Base-by-base conservation (phyloP, 2,329 filamentous ascomycete species). In the Ascochyta lentis region DNA sequence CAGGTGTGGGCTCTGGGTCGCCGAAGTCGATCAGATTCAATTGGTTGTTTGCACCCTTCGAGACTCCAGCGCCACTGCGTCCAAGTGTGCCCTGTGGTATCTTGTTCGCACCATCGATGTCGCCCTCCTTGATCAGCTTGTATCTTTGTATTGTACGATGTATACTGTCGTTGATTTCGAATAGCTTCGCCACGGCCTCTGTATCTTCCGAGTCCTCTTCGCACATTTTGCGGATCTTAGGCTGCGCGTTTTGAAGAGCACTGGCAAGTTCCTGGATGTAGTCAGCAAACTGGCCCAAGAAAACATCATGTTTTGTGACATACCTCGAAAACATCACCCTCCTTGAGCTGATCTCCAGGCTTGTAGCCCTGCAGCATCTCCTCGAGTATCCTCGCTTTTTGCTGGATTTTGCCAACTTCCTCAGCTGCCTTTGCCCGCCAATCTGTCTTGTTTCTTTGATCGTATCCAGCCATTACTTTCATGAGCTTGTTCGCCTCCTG, bases 221-320 rank as follows among this genome's bases (percentile, higher is more conserved):
- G 71, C 94, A 98, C 94, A 99, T 99, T 79, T 92, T 97, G 74
- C 98, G 94, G 63, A 99, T 98, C 80, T 99, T 99, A 8, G 95
- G 95, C 69, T 99, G 95, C 2, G 95, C 95, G 71, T 90, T 97
- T 74, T 92, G 91, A 41, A 99, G 82, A 9, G 95, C 88, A 61
- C 90, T 89, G 5, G 93, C 93, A 49, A 99, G 84, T 80, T 99
- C 95, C 81, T 93, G 27, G 24, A 12, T 12, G 31, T n/a, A 15
- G 56, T 73, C 33, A 72, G 58, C 47, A 54, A 43, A 29, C 23
- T 61, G 57, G 44, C 37, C 37, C 31, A 40, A 31, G 12, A 38
- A 19, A 3, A 16, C 9, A 2, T 19, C 29, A 10, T 22, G n/a
- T 23, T 23, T 15, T 7, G 5, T 6, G 42, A 27, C 52, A 37